Base-by-base conservation (phyloP, 2,329 filamentous ascomycete species). In the Sclerotinia borealis region DNA sequence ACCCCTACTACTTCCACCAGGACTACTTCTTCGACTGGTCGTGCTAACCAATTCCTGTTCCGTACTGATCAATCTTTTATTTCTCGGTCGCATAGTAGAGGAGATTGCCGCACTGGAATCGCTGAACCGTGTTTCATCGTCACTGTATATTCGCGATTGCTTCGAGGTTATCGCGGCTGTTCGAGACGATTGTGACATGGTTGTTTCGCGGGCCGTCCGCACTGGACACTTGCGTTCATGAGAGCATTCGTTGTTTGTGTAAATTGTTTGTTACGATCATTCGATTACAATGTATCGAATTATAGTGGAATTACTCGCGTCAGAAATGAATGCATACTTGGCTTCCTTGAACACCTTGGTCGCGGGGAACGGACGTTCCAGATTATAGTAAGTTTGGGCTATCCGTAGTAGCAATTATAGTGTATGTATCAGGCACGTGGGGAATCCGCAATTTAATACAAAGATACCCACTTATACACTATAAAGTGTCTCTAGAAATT, bases 1-100 rank as follows among this genome's bases (percentile, higher is more conserved):
- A 10, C 76, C 76, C 65, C 80, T 77, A 69, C 79, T 80, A 29
- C 77, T 70, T 19, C 72, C 67, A 47, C 78, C 73, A 9, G 60
- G 60, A 49, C 51, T 63, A 64, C 76, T 78, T 67, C 66, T 69
- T 4, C 64, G 72, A 34, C 67, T 68, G 63, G 66, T 68, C 25
- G 69, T 72, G 39, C 60, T 71, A 8, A 68, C 64, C 36, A 74
- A 65, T 61, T 75, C 73, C 52, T 72, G 70, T 59, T 74, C 72
- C 8, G 71, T 71, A 47, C 67, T 68, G 34, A 70, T 64, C 34
- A 72, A 59, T 63, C 72, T 68, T 61, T 68, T 67, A 66, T 71
- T 74, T 31, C 72, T 67, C 4, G 73, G 69, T 41, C 73, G 68
- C 29, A 73, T 69, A 47, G 63, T 70, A 27, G 66, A 66, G 50